A percentile compares a stretch with the other conserved stretches of the same genome.
These are phyloP conservation scores for Alloteropsis angusta DNA, from an alignment of 202 grass and related monocot genomes.

Conservation along the genomic window DNA sequence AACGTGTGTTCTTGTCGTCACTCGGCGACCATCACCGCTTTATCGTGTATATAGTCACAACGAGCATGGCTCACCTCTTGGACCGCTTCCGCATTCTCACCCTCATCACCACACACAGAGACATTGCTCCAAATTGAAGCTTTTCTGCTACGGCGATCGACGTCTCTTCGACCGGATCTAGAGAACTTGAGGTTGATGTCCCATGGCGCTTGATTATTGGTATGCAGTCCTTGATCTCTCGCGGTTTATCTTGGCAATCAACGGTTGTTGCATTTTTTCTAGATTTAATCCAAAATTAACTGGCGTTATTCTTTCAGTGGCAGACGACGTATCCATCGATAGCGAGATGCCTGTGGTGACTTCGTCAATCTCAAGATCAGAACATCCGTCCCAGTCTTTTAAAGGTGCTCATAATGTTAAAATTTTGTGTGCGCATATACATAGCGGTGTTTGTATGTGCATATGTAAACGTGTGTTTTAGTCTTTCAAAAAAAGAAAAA, in stretches of 20 bases:
- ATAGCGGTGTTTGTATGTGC: too few relatives aligned
- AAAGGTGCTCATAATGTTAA: too few relatives aligned
- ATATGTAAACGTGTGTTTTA: too few relatives aligned
- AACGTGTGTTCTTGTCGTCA: not conserved
- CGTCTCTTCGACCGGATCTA: not conserved
- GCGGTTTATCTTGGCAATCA: not conserved
- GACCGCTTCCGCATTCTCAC: not conserved
- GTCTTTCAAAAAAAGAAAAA: too few relatives aligned
- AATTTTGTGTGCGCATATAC: too few relatives aligned
- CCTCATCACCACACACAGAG: not conserved
- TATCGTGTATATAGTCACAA: not conserved
- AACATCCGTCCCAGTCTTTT: too few relatives aligned
- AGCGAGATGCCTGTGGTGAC: too few relatives aligned
- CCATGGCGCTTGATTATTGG: not conserved
- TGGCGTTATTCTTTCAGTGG: too few relatives aligned
- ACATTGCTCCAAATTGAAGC: not conserved
- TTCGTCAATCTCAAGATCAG: too few relatives aligned
- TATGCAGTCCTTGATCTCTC: not conserved
- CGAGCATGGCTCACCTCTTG: not conserved
- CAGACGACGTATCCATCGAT: too few relatives aligned
- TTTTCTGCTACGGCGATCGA: not conserved
- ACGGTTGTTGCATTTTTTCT: too few relatives aligned
- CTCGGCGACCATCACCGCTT: not conserved
- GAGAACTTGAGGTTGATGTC: not conserved
- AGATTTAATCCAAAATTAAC: too few relatives aligned